Conservation (phyloP, 2,329 filamentous ascomycete species). For the Hypoxylon sp. region DNA sequence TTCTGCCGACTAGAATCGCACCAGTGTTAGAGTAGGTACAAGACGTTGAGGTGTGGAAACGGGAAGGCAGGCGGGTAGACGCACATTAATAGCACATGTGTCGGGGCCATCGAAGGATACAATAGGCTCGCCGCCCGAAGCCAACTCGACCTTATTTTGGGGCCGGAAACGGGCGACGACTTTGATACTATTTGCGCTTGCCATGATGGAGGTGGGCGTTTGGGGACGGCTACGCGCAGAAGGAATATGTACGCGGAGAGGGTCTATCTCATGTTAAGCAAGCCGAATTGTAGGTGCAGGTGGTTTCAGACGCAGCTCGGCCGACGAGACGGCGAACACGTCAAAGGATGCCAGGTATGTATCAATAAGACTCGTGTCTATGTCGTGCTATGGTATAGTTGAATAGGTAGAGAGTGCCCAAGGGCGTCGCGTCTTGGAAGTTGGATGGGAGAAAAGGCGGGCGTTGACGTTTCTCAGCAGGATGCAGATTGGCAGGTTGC, state of each 20-base stretch:
- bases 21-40: constrained; percentile 45
- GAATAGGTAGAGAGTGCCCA: constrained; percentile 14
- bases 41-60: not conserved
- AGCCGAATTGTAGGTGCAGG: constrained; percentile 12
- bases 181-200: constrained; percentile 75
- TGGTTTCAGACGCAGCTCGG: constrained; percentile 41
- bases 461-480: constrained; percentile 19
- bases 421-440: constrained; percentile 29
- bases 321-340: constrained; percentile 50
- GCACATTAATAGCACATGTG: constrained; percentile 86
- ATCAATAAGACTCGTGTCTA: constrained; percentile 36
- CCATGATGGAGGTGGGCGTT: constrained; percentile 59
- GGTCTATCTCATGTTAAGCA: constrained; percentile 50
- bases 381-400: constrained; percentile 12
- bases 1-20: constrained; percentile 76
- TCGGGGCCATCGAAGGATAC: constrained; percentile 90
- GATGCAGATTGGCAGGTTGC: constrained; percentile 25
- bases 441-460: constrained; percentile 28
- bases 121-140: constrained; percentile 90
- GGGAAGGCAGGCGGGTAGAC: constrained; percentile 50
- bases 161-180: constrained; percentile 98
- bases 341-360: constrained; percentile 38
- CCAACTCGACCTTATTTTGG: constrained; percentile 94
- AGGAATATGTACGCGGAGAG: constrained; percentile 38
- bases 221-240: constrained; percentile 46